Evolutionary conservation across 495 filamentous ascomycete genomes (phyloP).

Genomic region (Hypoxylon intermedium): DNA sequence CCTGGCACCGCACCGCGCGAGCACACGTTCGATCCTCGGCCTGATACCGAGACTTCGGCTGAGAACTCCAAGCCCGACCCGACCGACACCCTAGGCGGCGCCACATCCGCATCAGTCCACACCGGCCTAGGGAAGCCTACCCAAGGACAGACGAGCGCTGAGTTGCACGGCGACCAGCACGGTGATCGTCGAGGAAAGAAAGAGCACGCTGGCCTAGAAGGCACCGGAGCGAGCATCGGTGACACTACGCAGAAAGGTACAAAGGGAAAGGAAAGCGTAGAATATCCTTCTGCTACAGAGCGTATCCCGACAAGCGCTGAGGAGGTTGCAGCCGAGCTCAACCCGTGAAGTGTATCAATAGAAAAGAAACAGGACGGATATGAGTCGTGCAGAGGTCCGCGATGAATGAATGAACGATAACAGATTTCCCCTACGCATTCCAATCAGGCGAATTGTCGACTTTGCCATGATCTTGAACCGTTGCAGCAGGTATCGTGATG

Average conservation of each 20-base stretch:
- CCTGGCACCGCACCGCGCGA: slow-evolving; percentile 70
- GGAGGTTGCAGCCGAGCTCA: slow-evolving; percentile 56
- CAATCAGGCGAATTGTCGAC: neutral
- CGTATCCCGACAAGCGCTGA: slow-evolving; percentile 53
- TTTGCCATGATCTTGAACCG: no score
- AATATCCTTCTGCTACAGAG: slow-evolving; percentile 47
- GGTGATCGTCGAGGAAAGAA: slow-evolving; percentile 56
- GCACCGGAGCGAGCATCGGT: slow-evolving; percentile 53
- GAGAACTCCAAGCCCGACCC: slow-evolving; percentile 50
- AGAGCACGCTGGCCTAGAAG: slow-evolving; percentile 60
- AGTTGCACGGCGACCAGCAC: slow-evolving; percentile 60
- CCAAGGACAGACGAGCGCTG: slow-evolving; percentile 64
- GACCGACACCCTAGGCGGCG: slow-evolving; percentile 64
- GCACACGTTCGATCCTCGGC: slow-evolving; percentile 66
- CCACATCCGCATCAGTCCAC: slow-evolving; percentile 69
- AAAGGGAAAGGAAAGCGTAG: slow-evolving; percentile 47
- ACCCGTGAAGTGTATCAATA: neutral
- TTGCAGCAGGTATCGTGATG: no score
- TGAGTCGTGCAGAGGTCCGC: neutral
- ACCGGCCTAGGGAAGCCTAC: slow-evolving; percentile 66
- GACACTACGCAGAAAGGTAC: slow-evolving; percentile 44
- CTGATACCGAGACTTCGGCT: slow-evolving; percentile 55
- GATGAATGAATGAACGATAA: neutral
- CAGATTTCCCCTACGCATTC: no score
- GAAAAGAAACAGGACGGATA: neutral